phyloP scores from a whole-genome alignment of 352 stramenopile genomes.

The Globisporangium okanoganense region DNA sequence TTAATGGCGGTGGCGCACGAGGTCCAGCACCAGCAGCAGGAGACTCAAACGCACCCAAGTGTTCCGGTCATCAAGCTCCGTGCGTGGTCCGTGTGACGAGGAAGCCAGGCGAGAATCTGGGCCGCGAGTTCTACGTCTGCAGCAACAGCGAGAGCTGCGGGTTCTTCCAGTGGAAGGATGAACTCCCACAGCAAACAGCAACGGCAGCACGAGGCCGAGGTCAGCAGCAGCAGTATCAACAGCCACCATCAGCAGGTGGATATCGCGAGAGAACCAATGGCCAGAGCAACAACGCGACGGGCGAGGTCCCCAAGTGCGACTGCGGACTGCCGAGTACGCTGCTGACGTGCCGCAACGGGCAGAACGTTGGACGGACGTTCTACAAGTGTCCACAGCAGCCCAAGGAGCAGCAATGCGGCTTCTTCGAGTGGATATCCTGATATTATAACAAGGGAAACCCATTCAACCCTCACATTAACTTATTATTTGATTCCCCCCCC shows the following conservation, averaged over 20 bases:
- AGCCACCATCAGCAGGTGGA: not conserved
- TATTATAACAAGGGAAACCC: not conserved
- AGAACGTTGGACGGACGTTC: conserved; percentile 91
- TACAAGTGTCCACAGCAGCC: conserved; percentile 87
- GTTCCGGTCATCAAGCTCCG: conserved; percentile 33
- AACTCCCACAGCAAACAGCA: conserved; percentile 22
- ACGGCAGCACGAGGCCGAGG: not conserved
- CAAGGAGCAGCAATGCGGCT: conserved; percentile 81
- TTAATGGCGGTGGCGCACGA: not conserved
- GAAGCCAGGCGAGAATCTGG: conserved; percentile 75
- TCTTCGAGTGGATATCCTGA: conserved; percentile 90
- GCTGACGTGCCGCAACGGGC: conserved; percentile 62
- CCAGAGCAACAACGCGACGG: not conserved
- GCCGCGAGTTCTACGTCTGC: conserved; percentile 93
- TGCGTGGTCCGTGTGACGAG: conserved; percentile 44
- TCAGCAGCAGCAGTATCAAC: not conserved
- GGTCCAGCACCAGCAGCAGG: not conserved
- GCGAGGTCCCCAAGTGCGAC: conserved; percentile 25
- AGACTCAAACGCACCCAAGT: conserved; percentile 23
- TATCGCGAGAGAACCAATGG: not conserved
- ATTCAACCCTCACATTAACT: not conserved
- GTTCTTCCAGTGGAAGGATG: conserved; percentile 92
- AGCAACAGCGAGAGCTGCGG: conserved; percentile 76
- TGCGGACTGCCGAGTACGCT: conserved; percentile 40
- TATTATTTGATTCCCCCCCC: not conserved